These are phyloP conservation scores for Cladosporium cucumerinum DNA, from an alignment of 2,329 filamentous ascomycete genomes.

Conservation along the genomic window DNA sequence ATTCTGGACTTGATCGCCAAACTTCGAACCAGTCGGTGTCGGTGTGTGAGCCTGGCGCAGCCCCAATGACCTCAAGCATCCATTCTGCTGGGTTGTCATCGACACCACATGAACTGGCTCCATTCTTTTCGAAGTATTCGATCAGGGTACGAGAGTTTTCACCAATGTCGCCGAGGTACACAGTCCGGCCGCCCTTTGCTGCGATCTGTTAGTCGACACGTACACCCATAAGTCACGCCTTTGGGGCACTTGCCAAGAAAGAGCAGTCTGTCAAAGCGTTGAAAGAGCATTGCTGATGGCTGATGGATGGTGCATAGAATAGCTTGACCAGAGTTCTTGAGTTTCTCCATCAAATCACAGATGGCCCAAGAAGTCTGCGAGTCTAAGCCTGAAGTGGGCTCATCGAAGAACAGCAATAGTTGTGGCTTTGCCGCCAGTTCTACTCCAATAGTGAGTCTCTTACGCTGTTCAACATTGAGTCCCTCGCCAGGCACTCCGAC, in stretches of 20 bases:
- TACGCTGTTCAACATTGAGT: conserved; percentile 66
- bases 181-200: conserved; percentile 71
- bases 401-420: conserved; percentile 86
- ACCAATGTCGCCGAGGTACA: conserved; percentile 80
- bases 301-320: conserved; percentile 96
- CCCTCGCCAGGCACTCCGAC: conserved; percentile 89
- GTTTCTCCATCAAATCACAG: conserved; percentile 79
- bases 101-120: conserved; percentile 60
- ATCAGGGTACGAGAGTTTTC: conserved; percentile 65
- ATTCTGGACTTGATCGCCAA: conserved; percentile 50
- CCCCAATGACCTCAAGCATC: conserved; percentile 62
- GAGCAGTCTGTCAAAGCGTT: conserved; percentile 78
- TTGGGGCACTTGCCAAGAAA: conserved; percentile 50
- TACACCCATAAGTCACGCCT: no score
- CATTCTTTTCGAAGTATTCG: conserved; percentile 72
- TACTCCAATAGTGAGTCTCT: conserved; percentile 86
- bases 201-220: no score
- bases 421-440: conserved; percentile 90
- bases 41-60: conserved; percentile 48
- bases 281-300: conserved; percentile 89
- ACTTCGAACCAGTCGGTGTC: conserved; percentile 50
- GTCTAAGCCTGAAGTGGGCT: conserved; percentile 91
- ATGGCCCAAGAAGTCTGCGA: conserved; percentile 93
- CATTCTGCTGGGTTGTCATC: conserved; percentile 79
- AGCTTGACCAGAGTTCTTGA: conserved; percentile 83